A percentile compares a stretch with the other conserved stretches of the same genome.
Evolutionary conservation across 140 eudicot species (phyloP).

Genomic region (Flaveria floridana): DNA sequence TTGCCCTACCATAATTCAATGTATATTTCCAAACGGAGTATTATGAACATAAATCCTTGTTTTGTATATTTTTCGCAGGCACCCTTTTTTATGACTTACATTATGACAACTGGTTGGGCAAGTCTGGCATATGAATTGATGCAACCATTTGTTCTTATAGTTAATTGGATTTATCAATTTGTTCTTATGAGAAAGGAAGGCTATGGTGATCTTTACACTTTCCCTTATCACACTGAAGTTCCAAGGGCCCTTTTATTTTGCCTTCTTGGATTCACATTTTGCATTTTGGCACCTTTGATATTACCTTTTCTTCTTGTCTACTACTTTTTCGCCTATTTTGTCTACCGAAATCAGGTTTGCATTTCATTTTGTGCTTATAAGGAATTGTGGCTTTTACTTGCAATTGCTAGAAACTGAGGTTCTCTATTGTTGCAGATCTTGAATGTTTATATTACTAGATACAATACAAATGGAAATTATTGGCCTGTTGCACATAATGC

Average conservation of each 20-base stretch:
- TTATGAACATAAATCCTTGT: not conserved
- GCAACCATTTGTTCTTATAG: conserved; percentile 73
- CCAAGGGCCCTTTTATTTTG: conserved; percentile 79
- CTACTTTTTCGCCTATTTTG: conserved; percentile 79
- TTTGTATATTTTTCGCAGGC: conserved; percentile 56
- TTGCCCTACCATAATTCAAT: not conserved
- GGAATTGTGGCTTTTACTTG: not conserved
- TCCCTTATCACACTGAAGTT: conserved; percentile 90
- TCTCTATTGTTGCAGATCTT: conserved; percentile 58
- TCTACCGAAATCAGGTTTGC: conserved; percentile 89
- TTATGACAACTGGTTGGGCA: conserved; percentile 95
- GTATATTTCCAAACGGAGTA: not conserved
- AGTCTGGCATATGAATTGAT: conserved; percentile 78
- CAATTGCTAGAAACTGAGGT: not conserved
- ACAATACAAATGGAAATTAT: conserved; percentile 77
- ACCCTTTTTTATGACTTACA: conserved; percentile 77
- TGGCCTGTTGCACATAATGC: conserved; percentile 88
- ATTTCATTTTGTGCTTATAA: not conserved
- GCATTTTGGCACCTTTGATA: conserved; percentile 75
- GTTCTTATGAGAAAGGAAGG: conserved; percentile 56
- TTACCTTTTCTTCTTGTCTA: conserved; percentile 83
- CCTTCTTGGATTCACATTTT: conserved; percentile 74
- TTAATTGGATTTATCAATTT: conserved; percentile 55
- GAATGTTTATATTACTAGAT: conserved; percentile 72
- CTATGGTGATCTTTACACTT: conserved; percentile 55